Evolutionary conservation across 2,329 filamentous ascomycete species (phyloP).

Genomic region (Calonectria honghensis): DNA sequence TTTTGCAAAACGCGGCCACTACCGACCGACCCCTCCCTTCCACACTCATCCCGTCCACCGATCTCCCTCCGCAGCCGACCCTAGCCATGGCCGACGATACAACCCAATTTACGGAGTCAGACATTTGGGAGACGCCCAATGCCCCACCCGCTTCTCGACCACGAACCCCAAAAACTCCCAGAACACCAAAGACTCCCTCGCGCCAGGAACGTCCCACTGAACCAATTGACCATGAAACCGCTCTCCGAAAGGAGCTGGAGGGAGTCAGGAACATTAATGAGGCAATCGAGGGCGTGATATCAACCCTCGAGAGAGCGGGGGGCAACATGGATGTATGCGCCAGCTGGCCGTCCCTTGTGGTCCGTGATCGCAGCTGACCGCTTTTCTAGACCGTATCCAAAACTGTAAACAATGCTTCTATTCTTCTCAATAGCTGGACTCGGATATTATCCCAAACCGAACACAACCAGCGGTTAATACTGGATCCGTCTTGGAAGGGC

Average conservation of each 20-base stretch:
- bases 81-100: slow-evolving; percentile 66
- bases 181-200: slow-evolving; percentile 68
- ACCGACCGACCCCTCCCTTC: slow-evolving; percentile 33
- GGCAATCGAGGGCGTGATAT: slow-evolving; percentile 86
- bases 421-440: slow-evolving; percentile 95
- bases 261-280: slow-evolving; percentile 90
- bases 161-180: slow-evolving; percentile 65
- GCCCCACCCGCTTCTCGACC: slow-evolving; percentile 56
- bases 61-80: slow-evolving; percentile 23
- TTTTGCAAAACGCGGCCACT: slow-evolving; percentile 32
- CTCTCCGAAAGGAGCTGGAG: slow-evolving; percentile 86
- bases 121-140: slow-evolving; percentile 68
- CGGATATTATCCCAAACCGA: slow-evolving; percentile 97
- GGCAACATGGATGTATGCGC: slow-evolving; percentile 82
- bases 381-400: slow-evolving; percentile 80
- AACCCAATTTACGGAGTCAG: slow-evolving; percentile 68
- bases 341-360: slow-evolving; percentile 18
- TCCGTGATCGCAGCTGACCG: slow-evolving; percentile 43
- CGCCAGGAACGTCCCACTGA: slow-evolving; percentile 62
- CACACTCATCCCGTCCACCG: slow-evolving; percentile 18
- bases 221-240: slow-evolving; percentile 81
- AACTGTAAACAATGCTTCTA: slow-evolving; percentile 91
- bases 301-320: slow-evolving; percentile 82
- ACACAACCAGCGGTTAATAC: slow-evolving; percentile 93
- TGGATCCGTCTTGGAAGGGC: slow-evolving; percentile 93